Evolutionary conservation across 495 filamentous ascomycete species (phyloP), one percentile per base, ranked within the genome.

Genomic region (Apiosordaria backusii): DNA sequence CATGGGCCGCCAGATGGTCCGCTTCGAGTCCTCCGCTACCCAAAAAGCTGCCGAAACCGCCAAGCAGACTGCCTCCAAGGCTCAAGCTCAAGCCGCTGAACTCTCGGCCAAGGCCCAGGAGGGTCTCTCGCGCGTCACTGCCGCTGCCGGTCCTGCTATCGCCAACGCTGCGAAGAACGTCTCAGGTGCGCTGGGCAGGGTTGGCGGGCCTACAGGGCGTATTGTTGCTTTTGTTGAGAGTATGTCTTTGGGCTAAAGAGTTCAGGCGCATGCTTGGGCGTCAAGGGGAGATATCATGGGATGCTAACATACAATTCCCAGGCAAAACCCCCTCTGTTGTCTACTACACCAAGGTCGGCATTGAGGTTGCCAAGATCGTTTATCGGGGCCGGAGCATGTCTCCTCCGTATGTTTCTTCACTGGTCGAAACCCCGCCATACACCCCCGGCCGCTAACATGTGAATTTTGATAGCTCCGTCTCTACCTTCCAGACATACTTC

Each of bases 331-430:
- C 96, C 67, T 87, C 88, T 54, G 88, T 90, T 69, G 70, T 96
- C 74, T 97, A 97, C 86, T 98, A 97, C 85, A 86, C 88, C 60
- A 89, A 86, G 74, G 95, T 99, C 73, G 92, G 85, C 67, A 75
- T 92, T 66, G 96, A 98, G 83, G 84, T 98, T 58, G 85, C 84
- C 71, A 93, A 89, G 84, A 79, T 97, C 65, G 89, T 98, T 65
- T 92, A 93, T 84, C 86, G 85, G 74, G 89, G 90, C 75, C 92
- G 94, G 78, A 90, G 88, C 81, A 97, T 99, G 92, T 81, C 82
- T 70, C 94, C 92, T 72, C 95, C 95, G 95, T 98, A 89, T 87
- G 92, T 85, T 27, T 18, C 15, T 26, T 15, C 35, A 13, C 35
- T 13, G 10, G 16, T 45, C 35, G 16, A 13, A 7, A 7, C 35